Percentiles rank a stretch among this genome's conserved stretches.
These are phyloP conservation scores for Blastobotrys petasosporus DNA, from an alignment of 1,139 yeast genomes.

Conservation along the genomic window DNA sequence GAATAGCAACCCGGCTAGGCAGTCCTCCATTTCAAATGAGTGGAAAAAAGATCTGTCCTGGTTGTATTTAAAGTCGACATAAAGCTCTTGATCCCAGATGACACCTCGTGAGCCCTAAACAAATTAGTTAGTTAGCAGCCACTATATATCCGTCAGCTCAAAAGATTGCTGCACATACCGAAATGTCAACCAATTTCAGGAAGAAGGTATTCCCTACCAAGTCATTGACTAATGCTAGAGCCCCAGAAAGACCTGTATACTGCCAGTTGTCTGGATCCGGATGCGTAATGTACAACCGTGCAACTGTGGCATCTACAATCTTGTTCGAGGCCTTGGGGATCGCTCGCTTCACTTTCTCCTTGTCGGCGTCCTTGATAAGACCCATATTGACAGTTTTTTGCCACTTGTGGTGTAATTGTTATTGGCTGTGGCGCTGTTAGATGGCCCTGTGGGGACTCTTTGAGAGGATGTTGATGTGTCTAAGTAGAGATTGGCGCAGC, in stretches of 20 bases:
- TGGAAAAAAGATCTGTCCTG: conserved; percentile 95
- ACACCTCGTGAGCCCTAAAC: conserved; percentile 78
- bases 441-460: too few relatives aligned
- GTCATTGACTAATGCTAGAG: conserved; percentile 82
- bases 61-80: conserved; percentile 78
- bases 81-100: conserved; percentile 93
- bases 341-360: conserved; percentile 80
- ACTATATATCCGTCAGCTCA: too few relatives aligned
- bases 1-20: conserved; percentile 80
- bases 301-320: conserved; percentile 85
- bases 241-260: conserved; percentile 86
- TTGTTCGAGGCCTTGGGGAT: conserved; percentile 86
- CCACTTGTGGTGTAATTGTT: too few relatives aligned
- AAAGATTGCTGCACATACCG: conserved; percentile 20
- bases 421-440: too few relatives aligned
- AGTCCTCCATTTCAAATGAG: conserved; percentile 87
- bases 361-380: conserved; percentile 61
- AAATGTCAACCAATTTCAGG: conserved; percentile 77
- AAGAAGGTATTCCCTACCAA: conserved; percentile 91
- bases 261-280: conserved; percentile 81
- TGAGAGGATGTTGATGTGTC: too few relatives aligned
- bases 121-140: background rate
- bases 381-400: too few relatives aligned
- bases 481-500: too few relatives aligned
- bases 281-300: conserved; percentile 80